A percentile compares a stretch with the other conserved stretches of the same genome.
Conservation (phyloP, 2,329 filamentous ascomycete species). For the Chrysoporthe cubensis region DNA sequence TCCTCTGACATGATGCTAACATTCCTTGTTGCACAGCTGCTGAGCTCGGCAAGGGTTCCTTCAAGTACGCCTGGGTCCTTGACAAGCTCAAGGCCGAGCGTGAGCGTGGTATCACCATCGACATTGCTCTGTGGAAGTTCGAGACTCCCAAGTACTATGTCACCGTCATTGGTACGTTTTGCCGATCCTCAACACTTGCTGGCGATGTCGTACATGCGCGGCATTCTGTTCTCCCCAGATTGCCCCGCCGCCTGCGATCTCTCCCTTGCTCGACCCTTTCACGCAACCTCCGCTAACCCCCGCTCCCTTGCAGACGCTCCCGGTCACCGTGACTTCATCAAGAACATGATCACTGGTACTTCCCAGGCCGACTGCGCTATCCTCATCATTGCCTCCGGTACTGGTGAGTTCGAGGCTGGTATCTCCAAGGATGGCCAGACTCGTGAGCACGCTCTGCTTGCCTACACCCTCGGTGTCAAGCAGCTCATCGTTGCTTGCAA, state of each 20-base stretch:
- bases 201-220: not conserved
- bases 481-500: conserved; percentile 99
- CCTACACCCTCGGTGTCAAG: conserved; percentile 99
- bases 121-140: conserved; percentile 99
- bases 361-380: conserved; percentile 99
- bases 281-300: conserved; percentile 30
- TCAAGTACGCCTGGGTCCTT: conserved; percentile 99
- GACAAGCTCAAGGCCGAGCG: conserved; percentile 99
- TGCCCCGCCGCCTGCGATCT: not conserved
- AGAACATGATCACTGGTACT: conserved; percentile 99
- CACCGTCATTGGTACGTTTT: conserved; percentile 85
- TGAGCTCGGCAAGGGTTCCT: conserved; percentile 99
- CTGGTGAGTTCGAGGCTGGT: conserved; percentile 99
- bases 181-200: not conserved
- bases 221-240: not conserved
- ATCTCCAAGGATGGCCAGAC: conserved; percentile 99
- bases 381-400: conserved; percentile 99
- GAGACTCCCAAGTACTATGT: conserved; percentile 98
- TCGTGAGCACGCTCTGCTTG: conserved; percentile 99
- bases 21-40: conserved; percentile 63
- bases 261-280: conserved; percentile 14
- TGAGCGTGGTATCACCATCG: conserved; percentile 99
- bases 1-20: conserved; percentile 19
- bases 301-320: conserved; percentile 71
- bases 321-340: conserved; percentile 99